These are phyloP conservation scores for Artemisia tridentata DNA, from an alignment of 129 eudicot species.

Conservation along the genomic window DNA sequence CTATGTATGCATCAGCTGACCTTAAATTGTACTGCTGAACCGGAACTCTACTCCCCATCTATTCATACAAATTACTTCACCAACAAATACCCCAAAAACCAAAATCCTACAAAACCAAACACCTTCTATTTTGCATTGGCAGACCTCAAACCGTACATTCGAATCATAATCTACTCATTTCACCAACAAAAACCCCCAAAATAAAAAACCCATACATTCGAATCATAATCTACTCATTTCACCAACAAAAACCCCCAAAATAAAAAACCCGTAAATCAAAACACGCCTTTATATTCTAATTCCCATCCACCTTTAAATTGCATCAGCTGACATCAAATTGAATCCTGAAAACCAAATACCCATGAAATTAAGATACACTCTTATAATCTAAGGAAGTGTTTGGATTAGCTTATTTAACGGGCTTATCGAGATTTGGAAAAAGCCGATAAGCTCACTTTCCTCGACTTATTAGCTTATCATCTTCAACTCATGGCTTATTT, in stretches of 20 bases:
- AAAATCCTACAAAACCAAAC: slow-evolving; percentile 1
- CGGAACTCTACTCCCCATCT: slow-evolving; percentile 73
- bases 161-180: slow-evolving; percentile 42
- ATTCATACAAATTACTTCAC: slow-evolving; percentile 9
- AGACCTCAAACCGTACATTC: slow-evolving; percentile 27
- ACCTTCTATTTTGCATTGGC: neutral
- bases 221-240: slow-evolving; percentile 2
- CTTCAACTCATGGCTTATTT: too few species aligned
- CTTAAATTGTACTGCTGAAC: slow-evolving; percentile 60
- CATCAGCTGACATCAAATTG: neutral
- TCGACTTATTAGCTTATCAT: too few species aligned
- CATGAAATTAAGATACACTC: neutral
- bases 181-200: too few species aligned
- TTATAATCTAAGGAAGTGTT: too few species aligned
- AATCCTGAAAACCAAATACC: neutral
- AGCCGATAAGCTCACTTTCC: too few species aligned
- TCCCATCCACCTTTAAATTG: neutral
- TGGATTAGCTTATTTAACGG: too few species aligned
- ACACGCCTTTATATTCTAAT: neutral
- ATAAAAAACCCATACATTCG: too few species aligned
- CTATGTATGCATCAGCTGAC: slow-evolving; percentile 68
- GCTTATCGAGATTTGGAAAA: too few species aligned
- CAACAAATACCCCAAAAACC: slow-evolving; percentile 17
- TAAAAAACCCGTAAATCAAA: neutral
- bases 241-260: neutral